These are phyloP conservation scores for Ceratocystis diversiconidia DNA, from an alignment of 2,329 filamentous ascomycete species.

Conservation along the genomic window DNA sequence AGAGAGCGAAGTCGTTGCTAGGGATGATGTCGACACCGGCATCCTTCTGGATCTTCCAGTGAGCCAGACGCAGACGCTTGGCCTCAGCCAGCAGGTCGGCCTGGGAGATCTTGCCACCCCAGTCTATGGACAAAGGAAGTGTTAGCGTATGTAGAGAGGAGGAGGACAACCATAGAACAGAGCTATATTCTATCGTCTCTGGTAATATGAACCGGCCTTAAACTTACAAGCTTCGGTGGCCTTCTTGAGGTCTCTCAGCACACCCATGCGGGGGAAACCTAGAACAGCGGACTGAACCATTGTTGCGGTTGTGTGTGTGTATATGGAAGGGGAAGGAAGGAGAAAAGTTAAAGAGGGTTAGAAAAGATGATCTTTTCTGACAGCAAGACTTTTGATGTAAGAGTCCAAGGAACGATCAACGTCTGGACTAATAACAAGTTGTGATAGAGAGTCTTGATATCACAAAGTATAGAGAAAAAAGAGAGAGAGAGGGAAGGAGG, in stretches of 20 bases:
- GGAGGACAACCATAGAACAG: background rate
- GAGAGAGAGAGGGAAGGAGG: slow-evolving; percentile 11
- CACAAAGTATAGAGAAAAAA: slow-evolving; percentile 8
- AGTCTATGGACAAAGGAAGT: slow-evolving; percentile 33
- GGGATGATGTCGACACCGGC: slow-evolving; percentile 95
- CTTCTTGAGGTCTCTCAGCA: slow-evolving; percentile 98
- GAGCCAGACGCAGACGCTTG: slow-evolving; percentile 88
- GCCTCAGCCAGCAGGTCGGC: slow-evolving; percentile 83
- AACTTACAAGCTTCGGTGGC: slow-evolving; percentile 78
- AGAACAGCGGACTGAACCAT: slow-evolving; percentile 66
- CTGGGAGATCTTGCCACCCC: slow-evolving; percentile 87
- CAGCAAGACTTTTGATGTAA: slow-evolving; percentile 9
- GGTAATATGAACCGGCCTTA: background rate
- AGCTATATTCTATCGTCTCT: background rate
- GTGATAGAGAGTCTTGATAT: slow-evolving; percentile 11
- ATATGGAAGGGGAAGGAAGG: background rate
- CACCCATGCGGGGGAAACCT: slow-evolving; percentile 98
- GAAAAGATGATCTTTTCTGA: slow-evolving; percentile 8
- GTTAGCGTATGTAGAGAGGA: slow-evolving; percentile 19
- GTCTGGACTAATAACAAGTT: slow-evolving; percentile 11
- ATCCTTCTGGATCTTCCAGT: slow-evolving; percentile 99
- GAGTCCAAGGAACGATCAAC: slow-evolving; percentile 13
- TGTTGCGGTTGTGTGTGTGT: slow-evolving; percentile 27
- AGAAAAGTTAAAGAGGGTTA: background rate
- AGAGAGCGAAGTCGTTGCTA: slow-evolving; percentile 98